Evolutionary conservation across 345 rosid species (phyloP), one percentile per base, ranked within the genome.

Genomic region (Geranium rotundifolium): DNA sequence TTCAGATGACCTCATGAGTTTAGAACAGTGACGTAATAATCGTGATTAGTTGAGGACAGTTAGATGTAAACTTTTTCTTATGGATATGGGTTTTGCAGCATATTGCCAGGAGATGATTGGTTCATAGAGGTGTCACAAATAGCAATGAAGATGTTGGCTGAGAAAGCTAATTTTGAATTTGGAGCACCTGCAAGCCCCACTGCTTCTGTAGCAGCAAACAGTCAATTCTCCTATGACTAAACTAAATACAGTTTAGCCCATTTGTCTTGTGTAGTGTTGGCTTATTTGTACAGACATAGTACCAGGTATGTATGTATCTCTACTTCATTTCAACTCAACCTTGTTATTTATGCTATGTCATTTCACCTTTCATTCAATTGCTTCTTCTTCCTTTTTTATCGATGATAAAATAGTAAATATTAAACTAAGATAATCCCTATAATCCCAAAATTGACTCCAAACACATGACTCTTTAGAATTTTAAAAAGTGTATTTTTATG

Each of bases 31-130:
- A 23, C 27, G 27, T 23, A 23, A 23, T 23, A 23, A 23, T 23
- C 27, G 27, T 23, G 27, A 0, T 0, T 23, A 23, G 27, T 23
- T 23, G 27, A 23, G 27, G 2, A 23, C 27, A 23, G 27, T 23
- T 1, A 37, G 12, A 37, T 37, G 46, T 5, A 37, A 37, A n/a
- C n/a, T 37, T 37, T 37, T 6, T 37, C 1, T 37, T 15, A 17
- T 20, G 60, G 60, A 19, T 37, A 12, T 20, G 20, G 41, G 56
- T 54, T 61, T 71, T 57, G 67, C 81, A 86, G 93, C 56, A 75
- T 69, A 20, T 71, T 92, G 76, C 98, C 95, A 4, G 95, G 84
- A 71, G 98, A 92, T 31, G 93, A 92, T 34, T 89, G 98, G 95
- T 89, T 87, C 68, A 95, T 83, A n/a, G 96, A 89, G 68, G 88